phyloP scores from a whole-genome alignment of 768 basidiomycete genomes.

The Tulasnella sp. region DNA sequence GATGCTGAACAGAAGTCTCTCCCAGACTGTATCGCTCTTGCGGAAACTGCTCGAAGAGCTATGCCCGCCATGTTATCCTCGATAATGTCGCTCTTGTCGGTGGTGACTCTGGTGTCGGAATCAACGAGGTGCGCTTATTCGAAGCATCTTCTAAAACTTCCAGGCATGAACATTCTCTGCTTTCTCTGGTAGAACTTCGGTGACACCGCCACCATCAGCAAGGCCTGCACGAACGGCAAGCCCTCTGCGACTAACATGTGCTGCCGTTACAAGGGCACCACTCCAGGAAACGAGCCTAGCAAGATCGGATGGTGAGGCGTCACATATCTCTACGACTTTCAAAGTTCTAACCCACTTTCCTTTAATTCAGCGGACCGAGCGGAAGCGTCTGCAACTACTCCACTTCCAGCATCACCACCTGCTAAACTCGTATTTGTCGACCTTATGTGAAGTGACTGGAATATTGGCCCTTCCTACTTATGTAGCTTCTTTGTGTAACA shows the following conservation, averaged over 20 bases:
- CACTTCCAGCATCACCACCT: not conserved
- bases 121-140: not conserved
- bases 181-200: not conserved
- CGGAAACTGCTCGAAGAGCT: not conserved
- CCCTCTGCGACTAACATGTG: not conserved
- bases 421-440: not conserved
- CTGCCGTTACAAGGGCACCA: not conserved
- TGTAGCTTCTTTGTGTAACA: no score
- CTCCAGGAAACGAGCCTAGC: not conserved
- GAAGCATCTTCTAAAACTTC: not conserved
- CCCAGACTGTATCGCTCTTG: not conserved
- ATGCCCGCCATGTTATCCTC: not conserved
- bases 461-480: not conserved
- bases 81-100: not conserved
- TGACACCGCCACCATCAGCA: not conserved
- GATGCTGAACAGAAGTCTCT: not conserved
- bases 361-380: not conserved
- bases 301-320: not conserved
- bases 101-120: not conserved
- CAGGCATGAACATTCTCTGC: not conserved
- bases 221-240: conserved; percentile 7
- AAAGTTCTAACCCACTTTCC: not conserved
- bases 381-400: not conserved
- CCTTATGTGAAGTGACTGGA: not conserved
- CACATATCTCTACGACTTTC: not conserved